These are phyloP conservation scores for Apiospora sp. DNA, from an alignment of 2,329 filamentous ascomycete species.

Conservation along the genomic window DNA sequence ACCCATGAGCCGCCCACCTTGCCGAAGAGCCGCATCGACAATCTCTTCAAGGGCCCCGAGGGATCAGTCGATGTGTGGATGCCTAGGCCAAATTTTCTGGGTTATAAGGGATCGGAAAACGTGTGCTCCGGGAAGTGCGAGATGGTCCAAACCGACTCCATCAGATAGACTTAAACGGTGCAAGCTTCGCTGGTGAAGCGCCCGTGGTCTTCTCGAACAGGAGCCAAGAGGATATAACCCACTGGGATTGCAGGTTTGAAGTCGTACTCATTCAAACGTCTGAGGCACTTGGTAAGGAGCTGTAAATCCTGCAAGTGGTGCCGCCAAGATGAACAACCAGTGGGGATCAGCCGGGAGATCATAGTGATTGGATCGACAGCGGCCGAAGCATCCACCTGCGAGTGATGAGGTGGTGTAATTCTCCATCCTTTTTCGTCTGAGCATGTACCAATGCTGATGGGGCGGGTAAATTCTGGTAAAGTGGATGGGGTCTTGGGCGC, in stretches of 20 bases:
- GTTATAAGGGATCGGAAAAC: background rate
- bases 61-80: conserved; percentile 6
- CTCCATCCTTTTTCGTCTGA: conserved; percentile 21
- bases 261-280: conserved; percentile 24
- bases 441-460: conserved; percentile 11
- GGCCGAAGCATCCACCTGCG: conserved; percentile 6
- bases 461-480: conserved; percentile 16
- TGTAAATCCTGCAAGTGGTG: conserved; percentile 22
- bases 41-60: background rate
- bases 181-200: conserved; percentile 11
- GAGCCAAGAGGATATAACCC: background rate
- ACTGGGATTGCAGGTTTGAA: conserved; percentile 22
- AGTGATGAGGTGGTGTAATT: conserved; percentile 20
- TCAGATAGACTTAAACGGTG: conserved; percentile 21
- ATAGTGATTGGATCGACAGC: conserved; percentile 28
- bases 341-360: conserved; percentile 28
- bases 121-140: background rate
- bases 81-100: background rate
- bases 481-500: background rate
- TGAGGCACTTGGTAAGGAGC: conserved; percentile 26
- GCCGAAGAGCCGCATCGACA: conserved; percentile 23
- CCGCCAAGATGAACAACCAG: conserved; percentile 15
- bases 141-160: background rate
- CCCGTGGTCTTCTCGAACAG: background rate
- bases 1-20: background rate